Base-by-base conservation (phyloP, 2,329 filamentous ascomycete genomes). In the Basipetospora sp. region DNA sequence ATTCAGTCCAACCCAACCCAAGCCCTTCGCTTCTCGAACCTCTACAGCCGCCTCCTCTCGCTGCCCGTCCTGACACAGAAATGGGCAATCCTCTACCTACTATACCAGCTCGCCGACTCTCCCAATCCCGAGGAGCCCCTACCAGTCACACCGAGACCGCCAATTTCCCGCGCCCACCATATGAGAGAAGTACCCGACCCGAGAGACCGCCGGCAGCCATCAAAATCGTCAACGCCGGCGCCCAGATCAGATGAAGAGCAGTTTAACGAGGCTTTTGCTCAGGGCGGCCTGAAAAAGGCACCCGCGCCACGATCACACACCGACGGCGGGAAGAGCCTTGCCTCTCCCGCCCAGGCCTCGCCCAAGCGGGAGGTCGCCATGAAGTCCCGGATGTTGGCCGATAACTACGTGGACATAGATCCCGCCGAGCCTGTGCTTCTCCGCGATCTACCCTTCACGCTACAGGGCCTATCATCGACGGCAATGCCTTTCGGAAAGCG, bases 11-110 rank as follows among this genome's bases (percentile, higher is more conserved):
- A 85, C 51, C 73, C 73, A 32, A 80, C 71, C 45, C 81, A 87
- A 57, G 85, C 87, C 3, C 67, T 88, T 15, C 74, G 79, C 43
- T 94, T 94, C 58, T 80, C 85, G 17, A 92, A 94, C 52, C 71
- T 98, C 19, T 94, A 94, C 59, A 85, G 84, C 25, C 74, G 85
- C 40, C 71, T 98, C 14, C 67, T 94, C 18, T 82, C 84, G n/a
- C 76, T 94, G 46, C 87, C 87, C 1, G 87, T 96, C 5, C 69
- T 98, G 31, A 81, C 83, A 50, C 82, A 94, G 57, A 98, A 98
- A 69, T 96, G 87, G 86, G 85, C 82, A 3, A 94, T 98, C 46
- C 67, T 98, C 15, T 92, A 92, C 54, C 75, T 98, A 30, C 71
- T 98, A 30, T 81, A 90, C 54, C 77, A 84, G 49, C 71, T 94